phyloP scores from a whole-genome alignment of 768 basidiomycete genomes.

The Suillus bovinus region DNA sequence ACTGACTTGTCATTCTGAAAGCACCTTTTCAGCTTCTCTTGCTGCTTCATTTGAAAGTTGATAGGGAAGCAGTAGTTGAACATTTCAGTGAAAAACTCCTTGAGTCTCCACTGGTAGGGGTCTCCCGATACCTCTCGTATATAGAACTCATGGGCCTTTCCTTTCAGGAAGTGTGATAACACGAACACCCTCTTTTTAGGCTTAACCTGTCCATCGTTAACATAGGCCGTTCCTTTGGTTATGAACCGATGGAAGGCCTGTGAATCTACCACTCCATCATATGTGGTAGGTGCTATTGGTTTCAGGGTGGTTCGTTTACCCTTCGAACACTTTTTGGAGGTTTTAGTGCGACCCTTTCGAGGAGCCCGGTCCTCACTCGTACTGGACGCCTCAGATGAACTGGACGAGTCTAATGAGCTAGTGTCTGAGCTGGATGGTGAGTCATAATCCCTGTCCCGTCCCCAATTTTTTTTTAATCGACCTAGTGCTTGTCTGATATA shows the following conservation, averaged over 20 bases:
- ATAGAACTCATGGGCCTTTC: slow-evolving; percentile 36
- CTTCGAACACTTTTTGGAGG: neutral
- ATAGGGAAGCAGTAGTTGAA: slow-evolving; percentile 41
- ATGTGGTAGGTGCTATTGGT: slow-evolving; percentile 25
- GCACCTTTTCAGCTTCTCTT: slow-evolving; percentile 20
- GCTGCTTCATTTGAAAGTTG: slow-evolving; percentile 22
- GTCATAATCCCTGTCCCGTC: neutral
- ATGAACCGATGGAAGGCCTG: slow-evolving; percentile 28
- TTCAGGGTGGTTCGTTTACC: slow-evolving; percentile 14
- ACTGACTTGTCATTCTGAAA: slow-evolving; percentile 32
- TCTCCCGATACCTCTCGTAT: slow-evolving; percentile 26
- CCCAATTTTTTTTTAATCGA: neutral
- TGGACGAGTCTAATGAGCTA: neutral
- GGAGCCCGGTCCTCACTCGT: neutral
- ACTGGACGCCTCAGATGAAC: neutral
- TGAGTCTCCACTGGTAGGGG: slow-evolving; percentile 26
- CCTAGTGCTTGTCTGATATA: neutral
- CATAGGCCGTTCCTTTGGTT: slow-evolving; percentile 24
- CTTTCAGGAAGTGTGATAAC: slow-evolving; percentile 31
- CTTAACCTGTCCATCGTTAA: slow-evolving; percentile 21
- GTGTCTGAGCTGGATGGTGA: neutral
- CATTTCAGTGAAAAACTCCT: slow-evolving; percentile 33
- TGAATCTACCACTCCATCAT: slow-evolving; percentile 27
- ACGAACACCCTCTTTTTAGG: slow-evolving; percentile 19
- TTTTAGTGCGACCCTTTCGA: neutral